Conservation (phyloP, 345 rosid genomes). For the Atalantia buxifolia region DNA sequence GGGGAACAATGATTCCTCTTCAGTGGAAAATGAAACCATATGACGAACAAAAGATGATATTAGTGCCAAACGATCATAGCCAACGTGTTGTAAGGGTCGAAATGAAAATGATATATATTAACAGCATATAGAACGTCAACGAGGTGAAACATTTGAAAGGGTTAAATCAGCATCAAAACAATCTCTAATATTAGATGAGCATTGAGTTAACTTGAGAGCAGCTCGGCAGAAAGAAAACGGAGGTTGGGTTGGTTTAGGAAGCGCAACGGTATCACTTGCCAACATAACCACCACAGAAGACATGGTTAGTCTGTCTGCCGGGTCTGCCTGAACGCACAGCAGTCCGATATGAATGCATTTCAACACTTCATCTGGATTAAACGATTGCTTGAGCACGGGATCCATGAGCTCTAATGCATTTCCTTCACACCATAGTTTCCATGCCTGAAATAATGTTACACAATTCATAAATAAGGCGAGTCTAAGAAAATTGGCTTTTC, state of each 20-base stretch:
- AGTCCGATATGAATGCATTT: slow-evolving; percentile 14
- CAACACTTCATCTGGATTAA: background rate
- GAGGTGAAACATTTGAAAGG: slow-evolving; percentile 8
- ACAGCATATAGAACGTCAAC: background rate
- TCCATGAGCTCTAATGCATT: slow-evolving; percentile 9
- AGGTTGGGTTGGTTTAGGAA: slow-evolving; percentile 20
- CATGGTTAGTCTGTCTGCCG: slow-evolving; percentile 17
- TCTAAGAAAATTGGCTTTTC: background rate
- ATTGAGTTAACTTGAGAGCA: background rate
- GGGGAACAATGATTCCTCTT: background rate
- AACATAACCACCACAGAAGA: background rate
- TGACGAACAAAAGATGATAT: background rate
- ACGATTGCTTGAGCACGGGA: background rate
- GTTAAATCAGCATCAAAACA: slow-evolving; percentile 6
- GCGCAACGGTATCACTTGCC: slow-evolving; percentile 10
- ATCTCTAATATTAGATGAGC: background rate
- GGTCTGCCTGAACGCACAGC: slow-evolving; percentile 24
- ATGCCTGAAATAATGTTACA: slow-evolving; percentile 5
- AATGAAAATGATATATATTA: background rate
- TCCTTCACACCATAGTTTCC: slow-evolving; percentile 12
- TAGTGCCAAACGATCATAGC: background rate
- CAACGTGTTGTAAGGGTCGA: background rate
- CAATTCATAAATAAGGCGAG: background rate
- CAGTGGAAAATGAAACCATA: background rate
- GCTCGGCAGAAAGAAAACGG: slow-evolving; percentile 19